Percentiles rank a stretch among this genome's conserved stretches.
Conservation (phyloP, 2,329 filamentous ascomycete species). For the Magnaporthiopsis poae region DNA sequence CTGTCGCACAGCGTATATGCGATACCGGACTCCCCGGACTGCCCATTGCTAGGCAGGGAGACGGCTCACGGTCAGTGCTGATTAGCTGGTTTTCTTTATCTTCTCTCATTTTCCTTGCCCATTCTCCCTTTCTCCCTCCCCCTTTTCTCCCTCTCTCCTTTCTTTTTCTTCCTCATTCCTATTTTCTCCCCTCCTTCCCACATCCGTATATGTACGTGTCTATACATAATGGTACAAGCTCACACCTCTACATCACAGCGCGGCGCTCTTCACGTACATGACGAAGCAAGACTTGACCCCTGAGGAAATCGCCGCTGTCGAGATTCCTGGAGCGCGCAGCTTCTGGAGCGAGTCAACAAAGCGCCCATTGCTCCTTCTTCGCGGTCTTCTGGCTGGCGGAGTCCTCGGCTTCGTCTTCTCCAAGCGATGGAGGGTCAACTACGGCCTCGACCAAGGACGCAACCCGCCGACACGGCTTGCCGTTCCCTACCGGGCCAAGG, state of each 20-base stretch:
- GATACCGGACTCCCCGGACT: not conserved
- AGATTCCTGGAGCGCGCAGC: constrained; percentile 19
- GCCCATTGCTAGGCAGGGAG: not conserved
- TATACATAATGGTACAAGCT: too few species aligned
- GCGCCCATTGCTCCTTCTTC: constrained; percentile 34
- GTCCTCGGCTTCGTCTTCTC: constrained; percentile 43
- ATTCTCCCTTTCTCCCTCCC: too few species aligned
- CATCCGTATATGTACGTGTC: too few species aligned
- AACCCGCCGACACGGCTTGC: constrained; percentile 35
- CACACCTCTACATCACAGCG: too few species aligned
- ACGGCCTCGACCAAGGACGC: constrained; percentile 40
- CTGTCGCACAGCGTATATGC: not conserved
- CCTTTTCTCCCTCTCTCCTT: too few species aligned
- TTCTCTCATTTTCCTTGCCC: too few species aligned
- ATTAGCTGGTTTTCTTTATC: not conserved
- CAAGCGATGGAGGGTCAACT: constrained; percentile 58
- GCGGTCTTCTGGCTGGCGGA: constrained; percentile 46
- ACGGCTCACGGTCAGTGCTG: constrained; percentile 48
- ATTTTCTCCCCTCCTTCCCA: too few species aligned
- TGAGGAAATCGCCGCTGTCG: constrained; percentile 28
- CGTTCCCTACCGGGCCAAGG: constrained; percentile 52
- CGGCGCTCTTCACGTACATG: too few species aligned
- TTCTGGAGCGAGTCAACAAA: constrained; percentile 25
- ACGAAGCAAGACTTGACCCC: constrained; percentile 13
- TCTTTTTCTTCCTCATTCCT: too few species aligned